Evolutionary conservation across 768 basidiomycete species (phyloP), one percentile per base, ranked within the genome.

Genomic region (Russula vinacea): DNA sequence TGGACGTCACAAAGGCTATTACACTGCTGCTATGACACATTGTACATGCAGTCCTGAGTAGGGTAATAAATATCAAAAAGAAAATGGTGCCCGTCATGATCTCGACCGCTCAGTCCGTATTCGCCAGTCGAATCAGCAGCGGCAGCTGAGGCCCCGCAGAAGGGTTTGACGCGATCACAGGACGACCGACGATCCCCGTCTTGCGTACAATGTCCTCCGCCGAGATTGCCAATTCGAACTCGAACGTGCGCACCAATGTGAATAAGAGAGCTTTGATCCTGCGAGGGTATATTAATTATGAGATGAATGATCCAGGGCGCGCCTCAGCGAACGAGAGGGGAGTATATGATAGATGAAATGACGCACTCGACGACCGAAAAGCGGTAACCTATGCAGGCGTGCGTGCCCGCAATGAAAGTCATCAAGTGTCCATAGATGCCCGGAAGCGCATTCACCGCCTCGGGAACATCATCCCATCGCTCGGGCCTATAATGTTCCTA

Each of bases 321-420:
- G 40, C 22, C n/a, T 17, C 22, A 5, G 37, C 19, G 16, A 16
- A 16, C 26, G 32, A 24, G 39, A 1, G 33, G 32, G n/a, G 8
- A 19, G 9, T 14, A 13, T 4, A 14, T 19, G 42, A 37, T 26
- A 32, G n/a, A 33, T 22, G 8, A 51, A 22, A 37, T n/a, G 42
- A 69, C 68, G 32, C 37, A 71, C 71, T 70, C 73, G 19, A 70
- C 52, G 11, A 74, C 52, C 14, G 62, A 40, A 37, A 75, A 75
- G 16, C 71, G 68, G 61, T 67, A 74, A 1, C 74, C 74, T 39
- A 74, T 73, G 59, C 74, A 75, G 11, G 68, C 62, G 42, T 63
- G 65, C 11, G 72, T 67, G 26, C 74, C 74, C 2, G 71, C 73
- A 16, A 74, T 60, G 65, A 75, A 75, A n/a, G 70, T 69, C 56